These are phyloP conservation scores for Cichorium intybus DNA, from an alignment of 140 eudicot genomes.

Conservation along the genomic window DNA sequence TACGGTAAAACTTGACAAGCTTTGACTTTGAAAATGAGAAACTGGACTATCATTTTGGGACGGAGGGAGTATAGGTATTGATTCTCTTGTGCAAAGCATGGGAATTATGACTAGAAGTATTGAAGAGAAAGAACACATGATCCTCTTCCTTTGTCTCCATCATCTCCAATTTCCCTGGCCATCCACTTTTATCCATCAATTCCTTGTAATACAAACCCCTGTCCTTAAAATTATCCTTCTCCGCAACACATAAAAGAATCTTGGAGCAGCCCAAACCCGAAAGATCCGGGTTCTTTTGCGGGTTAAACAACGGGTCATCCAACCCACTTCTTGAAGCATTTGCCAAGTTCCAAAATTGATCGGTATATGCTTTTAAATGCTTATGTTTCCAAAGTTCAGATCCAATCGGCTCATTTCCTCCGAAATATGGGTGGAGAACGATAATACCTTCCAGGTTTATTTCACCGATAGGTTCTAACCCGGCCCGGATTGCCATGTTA, in stretches of 20 bases:
- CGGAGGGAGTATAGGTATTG: neutral
- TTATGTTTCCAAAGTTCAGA: neutral
- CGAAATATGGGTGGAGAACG: neutral
- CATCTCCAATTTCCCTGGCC: neutral
- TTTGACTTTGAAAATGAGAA: too few species aligned
- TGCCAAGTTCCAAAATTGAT: neutral
- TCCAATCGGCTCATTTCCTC: neutral
- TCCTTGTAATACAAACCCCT: neutral
- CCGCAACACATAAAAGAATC: neutral
- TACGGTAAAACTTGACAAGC: too few species aligned
- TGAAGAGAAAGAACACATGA: neutral
- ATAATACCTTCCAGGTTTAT: neutral
- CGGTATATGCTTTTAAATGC: neutral
- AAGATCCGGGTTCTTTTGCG: neutral
- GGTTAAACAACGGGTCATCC: neutral
- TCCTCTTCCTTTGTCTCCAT: neutral
- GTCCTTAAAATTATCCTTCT: neutral
- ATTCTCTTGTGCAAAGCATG: neutral
- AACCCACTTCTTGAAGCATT: neutral
- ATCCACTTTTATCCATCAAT: neutral
- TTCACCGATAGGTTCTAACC: neutral
- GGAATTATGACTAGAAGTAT: neutral
- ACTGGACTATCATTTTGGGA: too few species aligned
- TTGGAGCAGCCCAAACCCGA: neutral
- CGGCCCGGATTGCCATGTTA: conserved; percentile 34